Percentiles rank a stretch among this genome's conserved stretches.
Evolutionary conservation across 2,329 filamentous ascomycete species (phyloP).

Genomic region (Apiospora saccharicola): DNA sequence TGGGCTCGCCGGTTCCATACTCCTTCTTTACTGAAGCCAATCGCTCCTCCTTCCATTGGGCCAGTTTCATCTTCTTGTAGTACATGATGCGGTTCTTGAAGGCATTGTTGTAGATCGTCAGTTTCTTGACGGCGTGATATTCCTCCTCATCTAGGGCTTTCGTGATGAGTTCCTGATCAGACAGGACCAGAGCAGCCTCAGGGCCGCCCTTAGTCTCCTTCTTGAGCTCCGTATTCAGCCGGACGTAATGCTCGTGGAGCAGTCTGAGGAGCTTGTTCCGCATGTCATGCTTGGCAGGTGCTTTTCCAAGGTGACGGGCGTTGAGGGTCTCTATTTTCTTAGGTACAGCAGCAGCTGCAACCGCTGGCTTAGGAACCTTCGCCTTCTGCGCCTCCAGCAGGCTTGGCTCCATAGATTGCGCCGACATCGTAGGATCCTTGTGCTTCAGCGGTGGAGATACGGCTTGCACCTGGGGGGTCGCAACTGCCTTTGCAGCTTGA

Average conservation of each 20-base stretch:
- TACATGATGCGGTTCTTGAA: conserved; percentile 82
- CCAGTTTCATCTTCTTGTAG: conserved; percentile 76
- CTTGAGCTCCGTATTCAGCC: conserved; percentile 70
- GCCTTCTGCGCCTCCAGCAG: conserved; percentile 23
- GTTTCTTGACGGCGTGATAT: conserved; percentile 70
- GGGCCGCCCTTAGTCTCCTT: conserved; percentile 59
- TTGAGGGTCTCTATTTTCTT: conserved; percentile 65
- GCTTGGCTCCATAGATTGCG: too few species aligned
- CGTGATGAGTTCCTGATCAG: conserved; percentile 71
- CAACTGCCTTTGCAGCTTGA: neutral
- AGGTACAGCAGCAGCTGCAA: conserved; percentile 31
- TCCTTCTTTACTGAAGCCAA: conserved; percentile 41
- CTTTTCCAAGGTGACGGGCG: conserved; percentile 67
- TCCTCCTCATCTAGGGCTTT: conserved; percentile 82
- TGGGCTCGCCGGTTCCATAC: conserved; percentile 41
- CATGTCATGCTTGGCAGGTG: conserved; percentile 64
- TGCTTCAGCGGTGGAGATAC: conserved; percentile 26
- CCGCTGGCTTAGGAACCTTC: conserved; percentile 23
- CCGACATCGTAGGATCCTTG: neutral
- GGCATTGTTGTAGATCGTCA: conserved; percentile 79
- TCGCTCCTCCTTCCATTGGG: conserved; percentile 75
- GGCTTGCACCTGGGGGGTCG: conserved; percentile 13
- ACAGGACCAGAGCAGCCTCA: conserved; percentile 61
- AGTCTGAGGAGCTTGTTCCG: conserved; percentile 66
- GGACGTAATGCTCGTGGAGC: conserved; percentile 70